Conservation (phyloP, 192 early-diverging fungal species). For the Umbelopsis sp. region DNA sequence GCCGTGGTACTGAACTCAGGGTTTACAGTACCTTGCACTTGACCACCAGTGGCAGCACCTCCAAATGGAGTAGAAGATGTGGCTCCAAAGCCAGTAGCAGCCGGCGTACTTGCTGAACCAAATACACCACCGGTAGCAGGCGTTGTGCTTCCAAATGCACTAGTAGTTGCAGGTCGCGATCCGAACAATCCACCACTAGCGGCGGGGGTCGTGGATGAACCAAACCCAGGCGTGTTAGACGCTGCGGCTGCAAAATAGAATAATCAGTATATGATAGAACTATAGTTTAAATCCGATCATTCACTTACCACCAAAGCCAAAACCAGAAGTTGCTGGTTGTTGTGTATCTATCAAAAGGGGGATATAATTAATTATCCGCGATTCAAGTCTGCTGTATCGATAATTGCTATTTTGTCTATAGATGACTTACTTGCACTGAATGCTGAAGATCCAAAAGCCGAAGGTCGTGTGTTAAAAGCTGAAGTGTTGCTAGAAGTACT, state of each 20-base stretch:
- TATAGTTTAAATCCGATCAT: background rate
- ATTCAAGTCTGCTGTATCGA: background rate
- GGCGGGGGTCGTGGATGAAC: constrained; percentile 39
- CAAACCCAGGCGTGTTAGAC: constrained; percentile 43
- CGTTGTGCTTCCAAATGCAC: constrained; percentile 44
- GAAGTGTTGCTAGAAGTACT: background rate
- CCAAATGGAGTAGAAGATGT: constrained; percentile 47
- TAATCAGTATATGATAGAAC: background rate
- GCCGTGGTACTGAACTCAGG: constrained; percentile 53
- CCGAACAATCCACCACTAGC: constrained; percentile 37
- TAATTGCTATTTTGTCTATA: background rate
- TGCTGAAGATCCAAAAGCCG: constrained; percentile 11
- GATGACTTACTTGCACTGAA: constrained; percentile 1
- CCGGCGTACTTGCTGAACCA: constrained; percentile 35
- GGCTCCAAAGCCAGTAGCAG: constrained; percentile 33
- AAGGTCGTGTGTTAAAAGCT: constrained; percentile 9
- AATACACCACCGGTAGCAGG: constrained; percentile 26
- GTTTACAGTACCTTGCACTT: constrained; percentile 53
- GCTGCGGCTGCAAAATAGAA: background rate
- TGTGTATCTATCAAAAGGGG: constrained; percentile 18
- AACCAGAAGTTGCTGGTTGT: constrained; percentile 40
- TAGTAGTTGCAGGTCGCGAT: constrained; percentile 29
- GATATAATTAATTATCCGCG: background rate
- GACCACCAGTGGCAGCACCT: constrained; percentile 25
- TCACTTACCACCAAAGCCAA: constrained; percentile 42